phyloP scores from a whole-genome alignment of 495 filamentous ascomycete genomes.

The Echria macrotheca region DNA sequence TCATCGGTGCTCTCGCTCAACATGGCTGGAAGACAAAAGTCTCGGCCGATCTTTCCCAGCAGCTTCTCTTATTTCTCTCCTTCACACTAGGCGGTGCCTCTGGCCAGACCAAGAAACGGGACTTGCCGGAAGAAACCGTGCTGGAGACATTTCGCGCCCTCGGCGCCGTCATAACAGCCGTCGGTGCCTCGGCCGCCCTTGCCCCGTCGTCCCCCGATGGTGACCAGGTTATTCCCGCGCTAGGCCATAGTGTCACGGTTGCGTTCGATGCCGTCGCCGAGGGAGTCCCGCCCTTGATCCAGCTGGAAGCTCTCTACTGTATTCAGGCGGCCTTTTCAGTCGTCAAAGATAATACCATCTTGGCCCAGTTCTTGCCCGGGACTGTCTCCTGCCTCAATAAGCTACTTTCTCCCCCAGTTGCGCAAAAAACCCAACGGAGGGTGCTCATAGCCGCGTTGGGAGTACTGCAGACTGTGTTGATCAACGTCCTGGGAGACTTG shows the following conservation, averaged over 20 bases:
- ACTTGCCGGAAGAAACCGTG: conserved; percentile 62
- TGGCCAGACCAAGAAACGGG: conserved; percentile 37
- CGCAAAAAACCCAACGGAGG: conserved; percentile 56
- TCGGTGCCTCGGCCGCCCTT: conserved; percentile 38
- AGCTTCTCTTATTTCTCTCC: conserved; percentile 79
- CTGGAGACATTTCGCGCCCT: conserved; percentile 46
- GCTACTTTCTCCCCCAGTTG: conserved; percentile 61
- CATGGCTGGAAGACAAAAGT: conserved; percentile 72
- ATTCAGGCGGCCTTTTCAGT: conserved; percentile 57
- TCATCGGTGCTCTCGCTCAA: conserved; percentile 63
- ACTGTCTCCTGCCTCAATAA: conserved; percentile 78
- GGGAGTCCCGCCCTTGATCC: conserved; percentile 55
- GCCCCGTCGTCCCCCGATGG: conserved; percentile 17
- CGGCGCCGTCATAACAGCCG: conserved; percentile 35
- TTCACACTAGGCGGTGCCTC: conserved; percentile 71
- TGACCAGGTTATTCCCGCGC: conserved; percentile 62
- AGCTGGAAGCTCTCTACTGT: conserved; percentile 59
- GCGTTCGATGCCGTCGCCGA: conserved; percentile 65
- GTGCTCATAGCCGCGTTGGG: conserved; percentile 59
- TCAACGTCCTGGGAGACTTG: conserved; percentile 60
- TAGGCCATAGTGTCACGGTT: conserved; percentile 78
- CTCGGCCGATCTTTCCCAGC: conserved; percentile 64
- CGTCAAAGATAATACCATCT: conserved; percentile 62
- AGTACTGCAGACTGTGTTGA: conserved; percentile 54
- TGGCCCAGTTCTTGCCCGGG: conserved; percentile 82